phyloP scores from a whole-genome alignment of 139 green algal species.

The Asterochloris erici region DNA sequence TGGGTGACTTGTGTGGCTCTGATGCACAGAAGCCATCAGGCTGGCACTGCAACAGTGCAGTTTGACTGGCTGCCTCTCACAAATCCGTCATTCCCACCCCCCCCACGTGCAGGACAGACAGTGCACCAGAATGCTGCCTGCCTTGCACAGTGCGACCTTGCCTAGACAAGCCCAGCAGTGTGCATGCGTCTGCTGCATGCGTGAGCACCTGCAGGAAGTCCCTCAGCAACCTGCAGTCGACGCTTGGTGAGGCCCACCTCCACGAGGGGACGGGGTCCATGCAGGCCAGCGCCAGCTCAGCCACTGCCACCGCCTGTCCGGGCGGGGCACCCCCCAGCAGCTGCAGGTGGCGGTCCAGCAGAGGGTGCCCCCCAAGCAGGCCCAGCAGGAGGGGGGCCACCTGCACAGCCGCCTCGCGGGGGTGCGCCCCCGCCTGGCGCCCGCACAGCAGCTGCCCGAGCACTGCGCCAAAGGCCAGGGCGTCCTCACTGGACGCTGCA shows the following conservation, averaged over 20 bases:
- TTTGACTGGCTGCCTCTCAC: too few species aligned
- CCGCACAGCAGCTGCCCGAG: constrained; percentile 60
- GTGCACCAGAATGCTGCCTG: too few species aligned
- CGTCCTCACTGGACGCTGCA: constrained; percentile 17
- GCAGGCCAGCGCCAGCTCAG: constrained; percentile 6
- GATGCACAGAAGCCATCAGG: too few species aligned
- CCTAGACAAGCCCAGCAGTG: too few species aligned
- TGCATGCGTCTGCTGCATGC: too few species aligned
- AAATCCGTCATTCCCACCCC: too few species aligned
- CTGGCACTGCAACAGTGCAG: too few species aligned
- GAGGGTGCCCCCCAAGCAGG: constrained; percentile 20
- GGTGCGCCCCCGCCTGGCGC: constrained; percentile 31
- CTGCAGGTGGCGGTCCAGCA: constrained; percentile 24
- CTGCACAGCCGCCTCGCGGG: constrained; percentile 21
- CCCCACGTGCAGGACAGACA: too few species aligned
- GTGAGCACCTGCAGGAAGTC: too few species aligned
- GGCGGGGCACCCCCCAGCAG: background rate
- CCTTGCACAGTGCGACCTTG: too few species aligned
- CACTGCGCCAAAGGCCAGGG: constrained; percentile 45
- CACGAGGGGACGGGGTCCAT: background rate
- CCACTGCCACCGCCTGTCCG: constrained; percentile 3
- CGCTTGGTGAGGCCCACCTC: background rate
- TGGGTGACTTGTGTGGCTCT: too few species aligned
- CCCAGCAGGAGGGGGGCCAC: constrained; percentile 26
- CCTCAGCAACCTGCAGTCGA: background rate